phyloP scores from a whole-genome alignment of 176 grass and related monocot species.

The Panicum miliaceum region DNA sequence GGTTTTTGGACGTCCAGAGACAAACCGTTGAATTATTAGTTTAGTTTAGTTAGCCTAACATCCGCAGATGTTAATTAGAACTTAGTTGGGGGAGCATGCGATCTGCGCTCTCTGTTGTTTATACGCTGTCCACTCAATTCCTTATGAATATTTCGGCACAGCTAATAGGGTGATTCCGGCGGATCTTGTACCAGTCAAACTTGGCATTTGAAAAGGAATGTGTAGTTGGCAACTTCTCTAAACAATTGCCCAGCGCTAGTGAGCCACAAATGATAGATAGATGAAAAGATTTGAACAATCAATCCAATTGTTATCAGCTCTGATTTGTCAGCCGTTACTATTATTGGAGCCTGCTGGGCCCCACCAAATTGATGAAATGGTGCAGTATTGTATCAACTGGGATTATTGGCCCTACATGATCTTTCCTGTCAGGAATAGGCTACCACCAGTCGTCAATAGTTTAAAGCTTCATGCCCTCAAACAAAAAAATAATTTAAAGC shows the following conservation, averaged over 20 bases:
- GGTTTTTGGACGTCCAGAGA: slow-evolving; percentile 33
- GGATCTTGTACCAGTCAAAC: slow-evolving; percentile 48
- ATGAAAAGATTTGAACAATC: slow-evolving; percentile 14
- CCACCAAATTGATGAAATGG: neutral
- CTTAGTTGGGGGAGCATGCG: slow-evolving; percentile 46
- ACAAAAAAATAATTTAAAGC: slow-evolving; percentile 1
- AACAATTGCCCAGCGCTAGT: neutral
- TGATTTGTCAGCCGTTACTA: slow-evolving; percentile 13
- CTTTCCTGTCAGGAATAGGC: neutral
- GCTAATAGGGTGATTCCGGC: slow-evolving; percentile 48
- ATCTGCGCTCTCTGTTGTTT: slow-evolving; percentile 56
- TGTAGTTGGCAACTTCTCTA: slow-evolving; percentile 50
- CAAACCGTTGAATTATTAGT: slow-evolving; percentile 30
- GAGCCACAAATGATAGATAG: slow-evolving; percentile 22
- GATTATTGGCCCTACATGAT: slow-evolving; percentile 13
- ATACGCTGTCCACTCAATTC: slow-evolving; percentile 18
- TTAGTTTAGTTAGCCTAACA: slow-evolving; percentile 39
- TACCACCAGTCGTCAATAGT: slow-evolving; percentile 1
- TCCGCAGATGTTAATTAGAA: slow-evolving; percentile 39
- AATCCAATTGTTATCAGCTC: slow-evolving; percentile 6
- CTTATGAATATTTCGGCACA: slow-evolving; percentile 50
- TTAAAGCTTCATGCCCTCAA: neutral
- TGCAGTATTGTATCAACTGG: slow-evolving; percentile 16
- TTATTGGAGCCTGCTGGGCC: slow-evolving; percentile 17
- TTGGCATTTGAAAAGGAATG: slow-evolving; percentile 34